Conservation (phyloP, 2,329 filamentous ascomycete genomes). For the Arthrinium phaeospermum region DNA sequence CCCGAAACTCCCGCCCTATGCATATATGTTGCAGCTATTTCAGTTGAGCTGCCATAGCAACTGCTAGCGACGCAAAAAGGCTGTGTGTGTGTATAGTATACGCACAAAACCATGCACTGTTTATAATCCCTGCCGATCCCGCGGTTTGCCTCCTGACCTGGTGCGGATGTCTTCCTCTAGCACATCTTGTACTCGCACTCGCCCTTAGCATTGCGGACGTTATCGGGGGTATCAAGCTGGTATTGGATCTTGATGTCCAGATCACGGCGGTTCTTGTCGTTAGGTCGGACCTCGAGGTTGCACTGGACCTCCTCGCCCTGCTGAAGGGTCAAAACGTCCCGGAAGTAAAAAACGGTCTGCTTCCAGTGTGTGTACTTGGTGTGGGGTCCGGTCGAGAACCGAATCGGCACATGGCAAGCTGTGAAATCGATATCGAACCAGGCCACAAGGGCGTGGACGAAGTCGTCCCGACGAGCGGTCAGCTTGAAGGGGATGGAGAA, state of each 20-base stretch:
- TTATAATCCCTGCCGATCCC: background rate
- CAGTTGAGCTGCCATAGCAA: background rate
- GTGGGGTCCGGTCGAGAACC: constrained; percentile 95
- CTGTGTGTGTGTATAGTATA: background rate
- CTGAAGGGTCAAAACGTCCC: constrained; percentile 90
- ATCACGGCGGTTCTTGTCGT: constrained; percentile 92
- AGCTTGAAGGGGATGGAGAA: constrained; percentile 83
- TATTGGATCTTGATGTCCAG: constrained; percentile 91
- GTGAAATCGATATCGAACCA: constrained; percentile 99
- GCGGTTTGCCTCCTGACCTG: background rate
- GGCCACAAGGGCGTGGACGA: constrained; percentile 92
- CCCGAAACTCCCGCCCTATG: constrained; percentile 7
- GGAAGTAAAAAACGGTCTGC: constrained; percentile 98
- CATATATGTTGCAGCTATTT: background rate
- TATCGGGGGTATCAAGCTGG: constrained; percentile 77
- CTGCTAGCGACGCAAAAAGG: background rate
- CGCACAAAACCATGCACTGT: background rate
- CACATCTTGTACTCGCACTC: constrained; percentile 82
- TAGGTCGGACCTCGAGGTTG: constrained; percentile 81
- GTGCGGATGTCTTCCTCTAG: constrained; percentile 44
- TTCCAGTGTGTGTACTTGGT: constrained; percentile 99
- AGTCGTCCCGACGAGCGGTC: constrained; percentile 82
- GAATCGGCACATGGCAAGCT: constrained; percentile 96
- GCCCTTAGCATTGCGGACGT: constrained; percentile 71
- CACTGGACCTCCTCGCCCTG: constrained; percentile 81